Conservation (phyloP, 139 green algal species). For the Chlamydomonas sphaeroides region DNA sequence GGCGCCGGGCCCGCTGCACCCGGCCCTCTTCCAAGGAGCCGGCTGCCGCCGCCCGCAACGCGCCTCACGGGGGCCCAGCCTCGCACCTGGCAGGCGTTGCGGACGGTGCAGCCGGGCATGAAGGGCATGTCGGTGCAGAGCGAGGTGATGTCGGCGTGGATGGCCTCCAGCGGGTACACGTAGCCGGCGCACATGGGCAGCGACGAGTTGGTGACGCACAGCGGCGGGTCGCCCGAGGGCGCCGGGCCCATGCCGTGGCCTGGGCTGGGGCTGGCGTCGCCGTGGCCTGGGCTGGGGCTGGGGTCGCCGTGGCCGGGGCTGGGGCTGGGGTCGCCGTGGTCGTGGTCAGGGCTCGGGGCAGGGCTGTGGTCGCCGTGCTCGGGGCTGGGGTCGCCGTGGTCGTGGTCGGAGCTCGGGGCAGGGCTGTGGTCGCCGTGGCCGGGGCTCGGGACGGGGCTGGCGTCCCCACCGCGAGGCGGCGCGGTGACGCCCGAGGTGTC, state of each 20-base stretch:
- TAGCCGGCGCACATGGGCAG: slow-evolving; percentile 13
- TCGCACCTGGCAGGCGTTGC: slow-evolving; percentile 14
- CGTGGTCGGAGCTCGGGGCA: too few relatives aligned
- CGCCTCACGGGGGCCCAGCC: too few relatives aligned
- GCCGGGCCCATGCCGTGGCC: too few relatives aligned
- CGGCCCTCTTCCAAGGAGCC: too few relatives aligned
- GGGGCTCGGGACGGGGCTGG: neutral
- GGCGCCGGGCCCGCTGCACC: too few relatives aligned
- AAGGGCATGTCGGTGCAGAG: slow-evolving; percentile 34
- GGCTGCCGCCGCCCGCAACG: too few relatives aligned
- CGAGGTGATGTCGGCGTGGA: neutral
- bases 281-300: too few relatives aligned
- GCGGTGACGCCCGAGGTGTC: neutral
- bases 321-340: neutral
- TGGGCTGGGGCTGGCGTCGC: too few relatives aligned
- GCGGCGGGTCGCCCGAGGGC: too few relatives aligned
- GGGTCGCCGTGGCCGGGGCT: too few relatives aligned
- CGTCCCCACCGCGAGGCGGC: neutral
- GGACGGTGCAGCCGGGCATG: slow-evolving; percentile 45
- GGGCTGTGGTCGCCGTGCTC: neutral
- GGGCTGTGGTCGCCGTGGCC: too few relatives aligned
- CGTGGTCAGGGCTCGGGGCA: too few relatives aligned
- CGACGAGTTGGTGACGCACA: slow-evolving; percentile 19
- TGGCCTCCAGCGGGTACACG: slow-evolving; percentile 8
- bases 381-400: neutral